Evolutionary conservation across 225 moss, liverwort and hornwort genomes (phyloP).

Genomic region (Physcomitrium patens): DNA sequence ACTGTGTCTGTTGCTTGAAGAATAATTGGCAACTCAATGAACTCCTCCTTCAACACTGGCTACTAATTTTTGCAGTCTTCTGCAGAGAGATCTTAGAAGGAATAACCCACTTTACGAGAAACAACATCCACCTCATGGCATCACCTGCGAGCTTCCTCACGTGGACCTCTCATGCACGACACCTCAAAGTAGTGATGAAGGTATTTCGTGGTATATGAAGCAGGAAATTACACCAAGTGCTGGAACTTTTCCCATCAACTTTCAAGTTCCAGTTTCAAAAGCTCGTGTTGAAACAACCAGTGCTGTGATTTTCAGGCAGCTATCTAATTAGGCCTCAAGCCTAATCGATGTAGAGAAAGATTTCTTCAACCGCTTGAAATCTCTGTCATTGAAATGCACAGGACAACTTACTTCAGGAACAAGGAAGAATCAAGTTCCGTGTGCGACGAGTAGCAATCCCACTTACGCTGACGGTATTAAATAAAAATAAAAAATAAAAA

Average conservation of each 20-base stretch:
- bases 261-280: constrained; percentile 5
- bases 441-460: constrained; percentile 45
- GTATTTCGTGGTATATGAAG: constrained; percentile 14
- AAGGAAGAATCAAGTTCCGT: constrained; percentile 38
- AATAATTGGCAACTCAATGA: neutral
- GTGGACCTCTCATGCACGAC: constrained; percentile 33
- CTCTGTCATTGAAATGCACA: constrained; percentile 5
- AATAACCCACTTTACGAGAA: constrained; percentile 32
- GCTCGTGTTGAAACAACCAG: neutral
- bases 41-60: neutral
- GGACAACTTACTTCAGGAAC: constrained; percentile 34
- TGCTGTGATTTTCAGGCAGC: neutral
- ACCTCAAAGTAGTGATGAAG: constrained; percentile 38
- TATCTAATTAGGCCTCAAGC: neutral
- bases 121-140: constrained; percentile 37
- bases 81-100: constrained; percentile 36
- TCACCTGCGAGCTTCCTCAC: neutral
- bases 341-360: neutral
- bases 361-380: neutral
- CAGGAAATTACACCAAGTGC: neutral
- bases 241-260: neutral
- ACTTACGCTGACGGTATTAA: constrained; percentile 44
- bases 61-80: neutral
- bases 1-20: too few relatives aligned
- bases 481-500: too few relatives aligned